Conservation (phyloP, 2,329 filamentous ascomycete species). For the Fusarium cicatricum region DNA sequence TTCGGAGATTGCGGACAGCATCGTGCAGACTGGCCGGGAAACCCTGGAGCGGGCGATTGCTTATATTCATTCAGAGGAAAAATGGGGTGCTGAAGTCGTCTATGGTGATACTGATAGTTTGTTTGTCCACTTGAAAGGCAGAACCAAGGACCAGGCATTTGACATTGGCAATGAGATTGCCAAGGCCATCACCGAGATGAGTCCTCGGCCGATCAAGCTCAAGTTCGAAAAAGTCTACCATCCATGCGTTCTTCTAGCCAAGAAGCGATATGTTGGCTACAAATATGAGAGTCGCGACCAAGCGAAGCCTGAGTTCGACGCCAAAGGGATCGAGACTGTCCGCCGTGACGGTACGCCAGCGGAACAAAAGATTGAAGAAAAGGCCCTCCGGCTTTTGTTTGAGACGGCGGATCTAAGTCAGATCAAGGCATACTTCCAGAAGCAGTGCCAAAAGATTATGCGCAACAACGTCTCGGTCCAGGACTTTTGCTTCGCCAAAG, state of each 20-base stretch:
- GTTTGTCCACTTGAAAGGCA: conserved; percentile 88
- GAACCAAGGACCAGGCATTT: conserved; percentile 89
- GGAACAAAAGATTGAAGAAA: conserved; percentile 96
- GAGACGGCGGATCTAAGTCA: conserved; percentile 87
- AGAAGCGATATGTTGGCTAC: conserved; percentile 98
- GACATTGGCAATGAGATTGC: conserved; percentile 93
- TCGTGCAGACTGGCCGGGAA: conserved; percentile 94
- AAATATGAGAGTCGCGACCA: conserved; percentile 88
- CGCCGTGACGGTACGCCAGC: conserved; percentile 93
- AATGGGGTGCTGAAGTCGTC: conserved; percentile 95
- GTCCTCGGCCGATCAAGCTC: conserved; percentile 90
- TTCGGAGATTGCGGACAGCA: conserved; percentile 96
- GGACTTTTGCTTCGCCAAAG: conserved; percentile 94
- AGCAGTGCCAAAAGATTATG: conserved; percentile 93
- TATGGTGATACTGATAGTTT: conserved; percentile 98
- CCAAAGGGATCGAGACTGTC: conserved; percentile 98
- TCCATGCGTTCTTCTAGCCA: conserved; percentile 90
- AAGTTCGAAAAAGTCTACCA: conserved; percentile 99
- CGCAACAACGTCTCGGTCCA: conserved; percentile 86
- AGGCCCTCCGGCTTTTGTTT: conserved; percentile 87
- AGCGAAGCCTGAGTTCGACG: conserved; percentile 86
- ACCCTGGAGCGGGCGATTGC: conserved; percentile 94
- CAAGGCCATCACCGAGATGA: conserved; percentile 84
- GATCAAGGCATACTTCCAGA: conserved; percentile 89
- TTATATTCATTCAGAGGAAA: conserved; percentile 84